Base-by-base conservation (phyloP, 2,329 filamentous ascomycete species). In the Emmonsiellopsis sp. region DNA sequence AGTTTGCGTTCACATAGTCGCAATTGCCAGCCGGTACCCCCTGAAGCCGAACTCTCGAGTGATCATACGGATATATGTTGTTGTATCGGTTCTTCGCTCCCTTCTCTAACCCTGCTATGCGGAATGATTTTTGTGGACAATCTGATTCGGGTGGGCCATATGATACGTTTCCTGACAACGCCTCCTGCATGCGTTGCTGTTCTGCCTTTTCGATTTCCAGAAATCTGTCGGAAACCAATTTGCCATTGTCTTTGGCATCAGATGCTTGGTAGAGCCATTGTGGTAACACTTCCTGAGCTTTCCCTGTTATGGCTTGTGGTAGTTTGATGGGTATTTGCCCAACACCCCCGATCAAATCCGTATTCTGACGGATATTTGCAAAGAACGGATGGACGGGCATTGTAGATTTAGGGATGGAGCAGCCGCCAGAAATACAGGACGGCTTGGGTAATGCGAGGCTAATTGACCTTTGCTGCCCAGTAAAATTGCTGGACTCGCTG, bases 51-150 rank as follows among this genome's bases (percentile, higher is more conserved):
- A 98, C 93, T 55, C 93, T 79, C 2, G 89, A 85, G 69, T 98
- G 93, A 65, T 97, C 92, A 66, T 94, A 98, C 0, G 93, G 93
- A 72, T 95, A 85, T 53, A 97, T 96, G 61, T 96, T 94, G 73
- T 96, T 97, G 75, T 98, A 98, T 7, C 93, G 82, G 63, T 98
- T 98, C 75, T 97, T 97, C 15, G 79, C 83, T 7, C 93, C 93
- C 68, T 96, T 93, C 64, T 98, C 93, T 32, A 98, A 87, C 7
- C 93, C 93, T 0, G 88, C 93, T 50, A 98, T 83, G 61, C 89
- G 86, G 7, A 94, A 81, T 6, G 37, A 2, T 46, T 71, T 70
- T 38, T 73, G 67, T 1, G 71, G 64, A 0, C 69, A 61, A 1
- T 78, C 65, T 0, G 64, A 55, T 3, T 65, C 55, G 20, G 73